Base-by-base conservation (phyloP, 768 basidiomycete species). In the Phlebiopsis flavidoalba region DNA sequence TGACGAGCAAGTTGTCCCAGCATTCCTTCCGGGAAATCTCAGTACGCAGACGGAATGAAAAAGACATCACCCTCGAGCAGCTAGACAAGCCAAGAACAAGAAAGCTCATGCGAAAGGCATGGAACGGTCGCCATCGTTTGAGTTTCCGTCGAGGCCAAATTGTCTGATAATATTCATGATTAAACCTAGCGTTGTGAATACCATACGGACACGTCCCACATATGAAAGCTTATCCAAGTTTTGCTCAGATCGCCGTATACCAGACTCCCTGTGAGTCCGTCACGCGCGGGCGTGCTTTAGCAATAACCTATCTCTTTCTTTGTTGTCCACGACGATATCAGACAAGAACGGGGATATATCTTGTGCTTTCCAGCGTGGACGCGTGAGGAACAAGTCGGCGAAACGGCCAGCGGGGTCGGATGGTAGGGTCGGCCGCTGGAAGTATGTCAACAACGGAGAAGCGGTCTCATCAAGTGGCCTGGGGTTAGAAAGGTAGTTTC, bases 261-360 rank as follows among this genome's bases (percentile, higher is more conserved):
- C 84, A 90, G 37, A 83, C 71, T 0, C 88, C 88, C 11, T 83
- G 78, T 0, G 78, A 68, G 55, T 90, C 88, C 55, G 87, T 91
- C 47, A 86, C 80, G 90, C 83, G 50, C 95, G 79, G 37, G 91
- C 91, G 68, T 89, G 91, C 75, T 94, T 98, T 47, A 93, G 81
- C 43, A 97, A 75, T 63, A 96, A 70, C 71, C 88, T 93, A 70
- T 98, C 95, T 45, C 91, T 80, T 68, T 93, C 93, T 72, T 97
- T 96, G 8, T 77, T 75, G 69, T 92, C 86, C n/a, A 94, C 78
- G 0, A 88, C 88, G 58, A 97, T 85, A 63, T 93, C 93, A 6
- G 78, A 73, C 12, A 98, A 75, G 75, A 95, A 98, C 4, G 89
- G 91, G 26, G 76, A 74, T 61, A 98, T 89, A 17, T 95, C 93